Evolutionary conservation across 768 basidiomycete genomes (phyloP).

Genomic region (Scleroderma bovista): DNA sequence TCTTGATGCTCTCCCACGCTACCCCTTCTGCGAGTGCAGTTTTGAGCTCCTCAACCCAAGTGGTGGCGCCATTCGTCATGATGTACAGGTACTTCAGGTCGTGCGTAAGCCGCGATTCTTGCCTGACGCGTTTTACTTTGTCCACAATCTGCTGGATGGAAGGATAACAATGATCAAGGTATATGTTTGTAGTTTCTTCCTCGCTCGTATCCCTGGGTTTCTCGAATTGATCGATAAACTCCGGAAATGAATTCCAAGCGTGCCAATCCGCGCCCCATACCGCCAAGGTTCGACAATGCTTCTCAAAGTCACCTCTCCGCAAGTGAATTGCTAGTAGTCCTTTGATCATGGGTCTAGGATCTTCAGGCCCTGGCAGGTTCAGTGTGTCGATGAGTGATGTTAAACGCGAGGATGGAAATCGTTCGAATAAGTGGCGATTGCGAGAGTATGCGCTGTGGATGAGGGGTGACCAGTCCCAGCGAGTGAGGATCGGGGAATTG

Average conservation of each 20-base stretch:
- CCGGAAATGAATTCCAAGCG: slow-evolving; percentile 42
- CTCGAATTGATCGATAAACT: slow-evolving; percentile 33
- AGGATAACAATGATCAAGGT: slow-evolving; percentile 39
- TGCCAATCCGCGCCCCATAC: slow-evolving; percentile 33
- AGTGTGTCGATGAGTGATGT: neutral
- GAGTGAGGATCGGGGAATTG: slow-evolving; percentile 29
- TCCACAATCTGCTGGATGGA: slow-evolving; percentile 37
- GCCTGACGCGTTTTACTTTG: slow-evolving; percentile 32
- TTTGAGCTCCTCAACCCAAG: slow-evolving; percentile 40
- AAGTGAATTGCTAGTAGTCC: slow-evolving; percentile 48
- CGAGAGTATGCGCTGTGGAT: slow-evolving; percentile 26
- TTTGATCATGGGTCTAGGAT: slow-evolving; percentile 17
- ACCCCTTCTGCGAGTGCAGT: slow-evolving; percentile 24
- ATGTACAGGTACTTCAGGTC: slow-evolving; percentile 38
- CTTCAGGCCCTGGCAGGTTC: neutral
- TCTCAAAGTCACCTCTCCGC: slow-evolving; percentile 44
- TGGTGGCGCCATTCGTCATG: slow-evolving; percentile 40
- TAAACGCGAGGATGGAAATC: neutral
- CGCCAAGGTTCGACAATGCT: slow-evolving; percentile 39
- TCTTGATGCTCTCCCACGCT: slow-evolving; percentile 38
- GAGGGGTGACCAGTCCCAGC: slow-evolving; percentile 36
- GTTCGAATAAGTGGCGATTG: slow-evolving; percentile 26
- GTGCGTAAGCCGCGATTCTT: slow-evolving; percentile 7
- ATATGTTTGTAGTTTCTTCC: slow-evolving; percentile 18
- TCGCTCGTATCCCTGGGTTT: slow-evolving; percentile 20